A percentile compares a stretch with the other conserved stretches of the same genome.
Evolutionary conservation across 345 rosid species (phyloP).

Genomic region (Eucalyptus microcorys): DNA sequence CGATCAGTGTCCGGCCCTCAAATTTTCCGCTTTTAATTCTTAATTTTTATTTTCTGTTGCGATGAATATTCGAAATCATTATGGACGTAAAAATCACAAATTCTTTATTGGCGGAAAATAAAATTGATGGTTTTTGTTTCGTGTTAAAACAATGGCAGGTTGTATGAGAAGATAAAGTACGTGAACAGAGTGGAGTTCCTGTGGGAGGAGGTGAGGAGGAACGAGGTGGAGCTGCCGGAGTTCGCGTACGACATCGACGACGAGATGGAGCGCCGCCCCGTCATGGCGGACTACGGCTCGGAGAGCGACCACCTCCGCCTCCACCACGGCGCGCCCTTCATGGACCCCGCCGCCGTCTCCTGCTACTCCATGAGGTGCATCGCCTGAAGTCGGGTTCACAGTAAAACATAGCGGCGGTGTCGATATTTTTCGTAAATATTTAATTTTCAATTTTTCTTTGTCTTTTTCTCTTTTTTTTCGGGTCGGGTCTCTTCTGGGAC

Average conservation of each 20-base stretch:
- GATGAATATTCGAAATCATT: neutral
- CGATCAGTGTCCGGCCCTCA: neutral
- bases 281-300: conserved; percentile 24
- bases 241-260: conserved; percentile 48
- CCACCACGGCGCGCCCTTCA: neutral
- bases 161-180: conserved; percentile 41
- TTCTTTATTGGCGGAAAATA: neutral
- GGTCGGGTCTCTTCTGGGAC: neutral
- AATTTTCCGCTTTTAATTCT: neutral
- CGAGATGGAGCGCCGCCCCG: conserved; percentile 29
- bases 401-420: neutral
- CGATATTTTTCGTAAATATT: neutral
- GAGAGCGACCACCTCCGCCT: conserved; percentile 47
- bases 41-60: neutral
- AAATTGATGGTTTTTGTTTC: neutral
- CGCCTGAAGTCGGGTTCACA: neutral
- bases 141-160: conserved; percentile 7
- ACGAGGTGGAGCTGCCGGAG: conserved; percentile 51
- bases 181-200: conserved; percentile 42
- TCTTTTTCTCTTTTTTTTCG: neutral
- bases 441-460: neutral
- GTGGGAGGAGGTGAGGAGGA: conserved; percentile 55
- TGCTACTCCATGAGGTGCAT: conserved; percentile 44
- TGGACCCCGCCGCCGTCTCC: conserved; percentile 15
- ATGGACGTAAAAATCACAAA: neutral